These are phyloP conservation scores for Cladosporium sp. DNA, from an alignment of 2,329 filamentous ascomycete genomes.

Conservation along the genomic window DNA sequence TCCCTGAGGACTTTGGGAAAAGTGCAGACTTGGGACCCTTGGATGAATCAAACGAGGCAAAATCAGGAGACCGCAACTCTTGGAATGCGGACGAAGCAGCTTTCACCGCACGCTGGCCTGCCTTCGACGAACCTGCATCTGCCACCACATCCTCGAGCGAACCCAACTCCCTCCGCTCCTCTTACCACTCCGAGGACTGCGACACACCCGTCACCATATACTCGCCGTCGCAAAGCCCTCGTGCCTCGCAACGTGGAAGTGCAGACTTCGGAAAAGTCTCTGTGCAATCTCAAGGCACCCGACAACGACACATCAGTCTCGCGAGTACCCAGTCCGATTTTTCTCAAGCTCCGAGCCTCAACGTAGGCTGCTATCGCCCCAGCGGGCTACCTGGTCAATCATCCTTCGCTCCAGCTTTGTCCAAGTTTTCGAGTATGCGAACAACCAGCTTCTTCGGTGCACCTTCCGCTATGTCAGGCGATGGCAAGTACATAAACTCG, in stretches of 20 bases:
- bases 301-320: slow-evolving; percentile 17
- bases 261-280: neutral
- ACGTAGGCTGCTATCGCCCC: slow-evolving; percentile 25
- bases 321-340: slow-evolving; percentile 3
- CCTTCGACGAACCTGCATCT: slow-evolving; percentile 15
- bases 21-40: slow-evolving; percentile 18
- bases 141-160: slow-evolving; percentile 9
- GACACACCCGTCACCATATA: slow-evolving; percentile 4
- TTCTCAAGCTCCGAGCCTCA: slow-evolving; percentile 17
- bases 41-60: slow-evolving; percentile 14
- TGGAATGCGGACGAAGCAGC: slow-evolving; percentile 8
- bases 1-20: neutral
- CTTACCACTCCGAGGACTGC: slow-evolving; percentile 4
- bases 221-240: slow-evolving; percentile 5
- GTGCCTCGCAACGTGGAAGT: neutral
- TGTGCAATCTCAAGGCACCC: neutral
- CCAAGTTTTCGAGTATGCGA: neutral
- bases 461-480: neutral
- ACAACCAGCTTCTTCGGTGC: neutral
- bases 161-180: slow-evolving; percentile 1
- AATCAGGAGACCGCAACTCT: slow-evolving; percentile 13
- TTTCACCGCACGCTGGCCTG: neutral
- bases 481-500: neutral
- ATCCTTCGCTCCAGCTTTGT: neutral
- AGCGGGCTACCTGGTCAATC: slow-evolving; percentile 10